Conservation (phyloP, 495 filamentous ascomycete genomes). For the Neurospora sp. region DNA sequence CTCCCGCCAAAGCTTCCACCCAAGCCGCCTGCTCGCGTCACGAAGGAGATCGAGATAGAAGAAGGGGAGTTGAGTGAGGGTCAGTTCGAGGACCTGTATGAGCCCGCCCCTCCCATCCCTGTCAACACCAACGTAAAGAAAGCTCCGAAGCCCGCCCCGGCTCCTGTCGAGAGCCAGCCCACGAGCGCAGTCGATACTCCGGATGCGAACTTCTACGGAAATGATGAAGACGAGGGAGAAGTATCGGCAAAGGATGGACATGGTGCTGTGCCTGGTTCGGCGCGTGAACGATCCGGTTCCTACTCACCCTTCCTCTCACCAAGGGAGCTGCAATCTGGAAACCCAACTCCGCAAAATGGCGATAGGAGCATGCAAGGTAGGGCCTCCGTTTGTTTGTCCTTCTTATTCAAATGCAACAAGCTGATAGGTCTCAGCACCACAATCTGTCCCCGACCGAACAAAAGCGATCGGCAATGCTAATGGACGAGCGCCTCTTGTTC, state of each 20-base stretch:
- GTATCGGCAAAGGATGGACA: background rate
- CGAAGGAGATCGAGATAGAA: conserved; percentile 34
- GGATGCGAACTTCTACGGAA: conserved; percentile 20
- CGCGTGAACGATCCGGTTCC: conserved; percentile 36
- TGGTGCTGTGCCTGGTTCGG: conserved; percentile 5
- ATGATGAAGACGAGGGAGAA: conserved; percentile 18
- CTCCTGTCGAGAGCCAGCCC: conserved; percentile 5
- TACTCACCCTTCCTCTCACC: conserved; percentile 45
- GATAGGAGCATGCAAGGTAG: background rate
- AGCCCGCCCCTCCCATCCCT: conserved; percentile 16
- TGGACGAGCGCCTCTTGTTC: background rate
- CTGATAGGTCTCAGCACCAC: background rate
- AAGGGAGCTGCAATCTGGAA: conserved; percentile 26
- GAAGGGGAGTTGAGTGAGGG: conserved; percentile 69
- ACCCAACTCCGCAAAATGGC: conserved; percentile 6
- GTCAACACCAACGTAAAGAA: conserved; percentile 1
- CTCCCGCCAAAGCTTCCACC: background rate
- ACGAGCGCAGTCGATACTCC: conserved; percentile 17
- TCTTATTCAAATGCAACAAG: background rate
- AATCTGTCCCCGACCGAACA: background rate
- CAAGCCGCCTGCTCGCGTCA: background rate
- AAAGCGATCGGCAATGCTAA: background rate
- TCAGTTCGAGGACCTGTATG: conserved; percentile 42
- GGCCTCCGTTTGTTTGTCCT: background rate
- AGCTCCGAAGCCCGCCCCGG: background rate